phyloP scores from a whole-genome alignment of 192 early-diverging fungal genomes.

The Coemansia sp. region DNA sequence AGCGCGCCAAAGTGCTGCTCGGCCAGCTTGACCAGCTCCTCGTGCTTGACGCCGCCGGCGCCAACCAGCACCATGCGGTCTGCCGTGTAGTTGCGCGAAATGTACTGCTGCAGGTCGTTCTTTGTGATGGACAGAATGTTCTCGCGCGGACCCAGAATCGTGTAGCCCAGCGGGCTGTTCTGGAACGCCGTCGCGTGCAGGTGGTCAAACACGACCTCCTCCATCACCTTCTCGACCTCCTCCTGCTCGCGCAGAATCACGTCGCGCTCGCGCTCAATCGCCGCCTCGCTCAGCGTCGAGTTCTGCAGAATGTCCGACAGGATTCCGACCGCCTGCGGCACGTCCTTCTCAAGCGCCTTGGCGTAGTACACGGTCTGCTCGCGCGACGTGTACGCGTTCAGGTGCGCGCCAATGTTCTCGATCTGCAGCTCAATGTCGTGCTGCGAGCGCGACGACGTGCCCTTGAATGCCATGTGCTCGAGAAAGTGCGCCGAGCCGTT shows the following conservation, averaged over 20 bases:
- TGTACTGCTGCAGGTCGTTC: constrained; percentile 82
- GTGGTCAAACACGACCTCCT: constrained; percentile 99
- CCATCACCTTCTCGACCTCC: constrained; percentile 88
- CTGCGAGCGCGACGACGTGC: constrained; percentile 82
- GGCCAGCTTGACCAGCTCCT: constrained; percentile 85
- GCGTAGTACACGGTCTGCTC: constrained; percentile 99
- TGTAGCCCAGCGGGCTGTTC: constrained; percentile 79
- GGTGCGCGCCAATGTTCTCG: constrained; percentile 97
- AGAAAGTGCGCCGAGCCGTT: constrained; percentile 97
- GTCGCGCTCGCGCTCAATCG: constrained; percentile 96
- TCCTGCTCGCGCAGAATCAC: constrained; percentile 95
- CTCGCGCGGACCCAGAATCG: constrained; percentile 90
- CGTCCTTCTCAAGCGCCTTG: constrained; percentile 85
- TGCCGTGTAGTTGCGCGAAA: constrained; percentile 90
- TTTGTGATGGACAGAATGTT: constrained; percentile 90
- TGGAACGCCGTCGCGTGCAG: constrained; percentile 95
- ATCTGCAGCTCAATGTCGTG: constrained; percentile 90
- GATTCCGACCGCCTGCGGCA: constrained; percentile 85
- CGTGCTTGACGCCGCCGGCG: constrained; percentile 90
- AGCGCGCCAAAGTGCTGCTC: constrained; percentile 87
- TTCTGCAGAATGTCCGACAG: constrained; percentile 93
- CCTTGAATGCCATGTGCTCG: constrained; percentile 99
- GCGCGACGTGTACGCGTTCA: constrained; percentile 98
- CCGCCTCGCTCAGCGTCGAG: constrained; percentile 73
- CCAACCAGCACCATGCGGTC: constrained; percentile 97